Base-by-base conservation (phyloP, 371 early-diverging fungal genomes). In the Funneliformis caledonium region DNA sequence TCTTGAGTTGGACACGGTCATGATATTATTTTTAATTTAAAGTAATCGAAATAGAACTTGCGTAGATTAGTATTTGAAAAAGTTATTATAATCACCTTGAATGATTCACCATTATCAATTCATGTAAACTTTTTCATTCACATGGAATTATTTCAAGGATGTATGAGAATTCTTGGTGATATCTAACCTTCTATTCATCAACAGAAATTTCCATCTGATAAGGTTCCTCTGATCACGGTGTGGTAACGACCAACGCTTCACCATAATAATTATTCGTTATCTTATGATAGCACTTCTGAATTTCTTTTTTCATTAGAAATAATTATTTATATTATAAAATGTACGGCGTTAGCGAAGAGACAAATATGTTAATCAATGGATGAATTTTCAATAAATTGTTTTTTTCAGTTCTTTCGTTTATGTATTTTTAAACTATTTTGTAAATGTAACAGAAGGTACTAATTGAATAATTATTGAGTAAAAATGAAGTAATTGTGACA, bases 21-120 rank as follows among this genome's bases (percentile, higher is more conserved):
- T 59, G 81, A 76, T 22, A 81, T 81, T 50, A 61, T 50, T 19
- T 81, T 65, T 78, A 78, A 81, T 59, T 45, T 81, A 22, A 33
- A 62, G 61, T 52, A 19, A 81, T 81, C 48, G 81, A 81, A 60
- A 33, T 5, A 19, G 68, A 77, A 48, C 67, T 81, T 14, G 81
- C 81, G 47, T 33, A 26, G 3, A 37, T 47, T 81, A 6, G 78
- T 78, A 10, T 19, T 5, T 9, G 59, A 81, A 2, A 81, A 81
- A 42, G 68, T 69, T 60, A 16, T 68, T 50, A 65, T 81, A 26
- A 70, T 67, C n/a, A n/a, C 31, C 19, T 14, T 12, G n/a, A 22
- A 77, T 62, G 31, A 80, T 9, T 37, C 65, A 68, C 47, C 68
- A 42, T 52, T 80, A 43, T 43, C 43, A n/a, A n/a, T n/a, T n/a